Base-by-base conservation (phyloP, 805 yeast genomes). In the Helenozyma rhizophorensis region DNA sequence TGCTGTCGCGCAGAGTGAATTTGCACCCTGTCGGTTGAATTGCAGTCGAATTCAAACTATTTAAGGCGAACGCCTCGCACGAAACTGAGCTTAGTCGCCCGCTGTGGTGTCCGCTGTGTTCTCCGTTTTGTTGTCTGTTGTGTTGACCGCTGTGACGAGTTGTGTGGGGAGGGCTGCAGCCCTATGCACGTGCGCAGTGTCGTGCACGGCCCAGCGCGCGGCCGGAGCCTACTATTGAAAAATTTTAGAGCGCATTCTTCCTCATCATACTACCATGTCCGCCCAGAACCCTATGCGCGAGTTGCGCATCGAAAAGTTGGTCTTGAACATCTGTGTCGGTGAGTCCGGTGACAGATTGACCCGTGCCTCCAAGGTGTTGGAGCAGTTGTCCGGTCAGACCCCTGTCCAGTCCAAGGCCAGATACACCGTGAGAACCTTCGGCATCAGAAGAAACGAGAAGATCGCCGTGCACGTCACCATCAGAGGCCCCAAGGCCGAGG, bases 261-360 rank as follows among this genome's bases (percentile, higher is more conserved):
- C 29, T 19, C 32, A 27, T 25, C 21, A 30, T 18, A 36, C 39
- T 31, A 37, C 34, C 30, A 45, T 45, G 49, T 45, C 49, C 33
- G 48, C 85, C 63, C 86, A 80, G 72, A 93, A 93, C 78, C 80
- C 85, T 75, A 90, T 93, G 97, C 93, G 96, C 77, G 97, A 93
- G 62, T 80, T 93, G 75, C 89, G 83, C 79, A 90, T 93, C 78
- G 97, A 93, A 78, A 93, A 93, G 78, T 83, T 93, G 74, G 97
- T 93, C 74, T 85, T 93, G 74, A 93, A 93, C 93, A 93, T 93
- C 77, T 89, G 95, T 75, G 98, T 93, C 73, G 98, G 98, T 79
- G 98, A 93, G 78, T 89, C 97, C 74, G 98, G 98, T 81, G 98
- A 93, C 76, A 85, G 97, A 83, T 87, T 93, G 73, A 93, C 98